Evolutionary conservation across 805 yeast species (phyloP).

Genomic region (Kuraishia molischiana): DNA sequence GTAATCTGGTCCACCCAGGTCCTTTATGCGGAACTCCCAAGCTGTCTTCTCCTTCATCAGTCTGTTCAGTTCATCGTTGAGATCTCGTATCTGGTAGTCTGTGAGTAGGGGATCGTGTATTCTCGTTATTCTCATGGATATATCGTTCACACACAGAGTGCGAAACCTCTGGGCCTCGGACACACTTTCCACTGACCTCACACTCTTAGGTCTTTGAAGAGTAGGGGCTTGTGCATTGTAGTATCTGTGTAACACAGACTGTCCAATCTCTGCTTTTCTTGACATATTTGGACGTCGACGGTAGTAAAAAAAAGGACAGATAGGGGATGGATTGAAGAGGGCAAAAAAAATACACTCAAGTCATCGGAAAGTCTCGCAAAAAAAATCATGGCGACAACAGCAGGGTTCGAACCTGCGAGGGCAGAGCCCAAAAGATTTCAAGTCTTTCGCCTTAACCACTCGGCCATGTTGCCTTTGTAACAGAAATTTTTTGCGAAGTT

Average conservation of each 20-base stretch:
- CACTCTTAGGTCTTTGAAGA: constrained; percentile 47
- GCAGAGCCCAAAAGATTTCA: background rate
- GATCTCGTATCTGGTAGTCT: constrained; percentile 57
- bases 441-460: background rate
- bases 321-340: background rate
- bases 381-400: no score
- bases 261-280: constrained; percentile 67
- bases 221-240: constrained; percentile 51
- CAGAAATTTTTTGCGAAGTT: no score
- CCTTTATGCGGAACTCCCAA: constrained; percentile 70
- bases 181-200: constrained; percentile 40
- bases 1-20: constrained; percentile 70
- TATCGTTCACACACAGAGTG: constrained; percentile 48
- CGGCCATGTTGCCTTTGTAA: background rate
- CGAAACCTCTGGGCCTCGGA: constrained; percentile 70
- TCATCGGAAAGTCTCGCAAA: no score
- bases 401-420: background rate
- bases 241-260: constrained; percentile 55
- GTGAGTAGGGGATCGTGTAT: constrained; percentile 52
- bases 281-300: constrained; percentile 39
- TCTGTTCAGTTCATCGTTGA: constrained; percentile 67
- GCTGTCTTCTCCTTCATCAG: constrained; percentile 56
- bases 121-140: constrained; percentile 46
- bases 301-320: background rate
- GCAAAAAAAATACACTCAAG: background rate